Evolutionary conservation across 2,329 filamentous ascomycete genomes (phyloP).

Genomic region (Diplodia mutila): DNA sequence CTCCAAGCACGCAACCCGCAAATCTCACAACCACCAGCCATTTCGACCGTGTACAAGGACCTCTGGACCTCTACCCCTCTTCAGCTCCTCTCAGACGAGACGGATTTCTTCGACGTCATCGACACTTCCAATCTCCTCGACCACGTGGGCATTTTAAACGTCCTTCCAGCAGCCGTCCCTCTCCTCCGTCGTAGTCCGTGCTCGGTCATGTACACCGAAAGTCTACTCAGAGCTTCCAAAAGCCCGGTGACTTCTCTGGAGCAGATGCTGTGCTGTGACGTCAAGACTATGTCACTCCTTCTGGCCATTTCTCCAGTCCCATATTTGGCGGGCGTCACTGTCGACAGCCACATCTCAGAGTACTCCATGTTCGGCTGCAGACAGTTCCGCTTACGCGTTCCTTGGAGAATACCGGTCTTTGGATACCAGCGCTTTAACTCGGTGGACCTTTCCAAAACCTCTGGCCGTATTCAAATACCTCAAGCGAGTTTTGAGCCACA

Average conservation of each 20-base stretch:
- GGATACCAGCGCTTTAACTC: background rate
- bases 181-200: constrained; percentile 51
- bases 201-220: constrained; percentile 56
- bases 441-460: background rate
- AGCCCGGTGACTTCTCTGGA: constrained; percentile 42
- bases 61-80: constrained; percentile 47
- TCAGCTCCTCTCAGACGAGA: constrained; percentile 41
- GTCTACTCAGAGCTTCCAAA: constrained; percentile 40
- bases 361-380: background rate
- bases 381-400: constrained; percentile 13
- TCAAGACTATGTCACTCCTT: constrained; percentile 48
- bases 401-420: background rate
- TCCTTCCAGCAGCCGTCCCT: constrained; percentile 52
- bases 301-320: constrained; percentile 43
- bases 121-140: constrained; percentile 57
- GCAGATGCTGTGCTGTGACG: constrained; percentile 50
- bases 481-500: background rate
- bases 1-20: constrained; percentile 47
- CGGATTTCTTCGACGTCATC: constrained; percentile 58
- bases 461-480: background rate
- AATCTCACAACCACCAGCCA: constrained; percentile 44
- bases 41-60: constrained; percentile 46
- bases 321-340: background rate
- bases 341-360: constrained; percentile 6
- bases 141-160: constrained; percentile 50